Percentiles rank a stretch among this genome's conserved stretches.
phyloP scores from a whole-genome alignment of 2,329 filamentous ascomycete genomes.

The Microdochium bolleyi region DNA sequence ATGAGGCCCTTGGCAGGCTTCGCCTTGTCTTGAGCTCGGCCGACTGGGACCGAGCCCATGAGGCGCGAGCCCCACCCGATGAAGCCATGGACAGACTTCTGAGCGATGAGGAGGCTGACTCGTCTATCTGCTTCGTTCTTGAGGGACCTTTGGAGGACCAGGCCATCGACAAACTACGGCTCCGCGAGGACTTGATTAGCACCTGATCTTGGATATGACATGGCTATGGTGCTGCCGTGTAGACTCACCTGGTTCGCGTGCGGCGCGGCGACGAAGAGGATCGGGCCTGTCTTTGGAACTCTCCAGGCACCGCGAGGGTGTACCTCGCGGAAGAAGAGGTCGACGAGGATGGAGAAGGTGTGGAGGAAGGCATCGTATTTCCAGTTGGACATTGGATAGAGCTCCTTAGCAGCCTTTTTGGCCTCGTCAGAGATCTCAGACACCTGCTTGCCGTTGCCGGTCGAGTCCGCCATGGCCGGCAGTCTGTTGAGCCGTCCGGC shows the following conservation, averaged over 20 bases:
- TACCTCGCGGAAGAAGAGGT: constrained; percentile 97
- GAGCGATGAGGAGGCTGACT: constrained; percentile 86
- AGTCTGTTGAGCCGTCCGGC: background rate
- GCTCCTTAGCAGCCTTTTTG: constrained; percentile 35
- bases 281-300: constrained; percentile 77
- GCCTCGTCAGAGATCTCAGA: constrained; percentile 4
- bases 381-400: constrained; percentile 63
- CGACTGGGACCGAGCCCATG: constrained; percentile 87
- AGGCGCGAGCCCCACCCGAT: constrained; percentile 80
- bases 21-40: constrained; percentile 81
- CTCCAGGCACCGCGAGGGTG: constrained; percentile 94
- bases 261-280: constrained; percentile 93
- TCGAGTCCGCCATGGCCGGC: background rate
- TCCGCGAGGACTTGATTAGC: background rate
- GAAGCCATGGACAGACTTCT: constrained; percentile 91
- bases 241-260: constrained; percentile 81
- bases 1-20: constrained; percentile 72
- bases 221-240: background rate
- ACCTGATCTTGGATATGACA: background rate
- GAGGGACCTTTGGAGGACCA: constrained; percentile 87
- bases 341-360: constrained; percentile 73
- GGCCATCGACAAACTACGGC: constrained; percentile 83
- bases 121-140: constrained; percentile 81
- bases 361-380: constrained; percentile 74
- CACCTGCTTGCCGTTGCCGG: background rate